Base-by-base conservation (phyloP, 768 basidiomycete genomes). In the Russula abietina region DNA sequence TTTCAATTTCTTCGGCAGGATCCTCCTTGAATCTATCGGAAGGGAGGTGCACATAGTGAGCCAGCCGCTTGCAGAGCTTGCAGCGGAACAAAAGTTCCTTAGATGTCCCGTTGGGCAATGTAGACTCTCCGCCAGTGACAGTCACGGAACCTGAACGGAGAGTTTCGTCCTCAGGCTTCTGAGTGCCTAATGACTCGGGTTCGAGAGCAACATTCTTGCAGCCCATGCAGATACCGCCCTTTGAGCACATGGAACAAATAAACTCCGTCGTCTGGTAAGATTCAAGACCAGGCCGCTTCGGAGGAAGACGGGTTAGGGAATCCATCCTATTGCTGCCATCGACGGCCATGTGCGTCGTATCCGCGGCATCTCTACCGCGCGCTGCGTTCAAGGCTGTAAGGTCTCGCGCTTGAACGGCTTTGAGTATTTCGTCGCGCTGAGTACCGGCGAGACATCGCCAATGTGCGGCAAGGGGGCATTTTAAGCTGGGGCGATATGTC, bases 201-300 rank as follows among this genome's bases (percentile, higher is more conserved):
- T 80, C 71, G 41, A 86, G 68, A 9, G 78, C 85, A 33, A 78
- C 74, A 67, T 85, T 80, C 73, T 79, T 79, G 72, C 91, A 93
- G 19, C 80, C 80, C 80, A 92, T 86, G 71, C 91, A 93, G n/a
- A 83, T 73, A 16, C 88, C 88, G 9, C 88, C 89, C 69, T 86
- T 88, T 71, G 78, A 80, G 71, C 91, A 93, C 9, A 81, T 73
- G 39, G 85, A 82, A 69, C 91, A 93, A 32, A 91, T 76, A 67
- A 91, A 93, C 67, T 91, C 88, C 0, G 89, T 91, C 9, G 81
- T 88, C 72, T 90, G 79, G 62, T 81, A 12, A 59, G 55, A 33
- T 57, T 59, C 30, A 62, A 70, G 58, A 59, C 65, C 39, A 50
- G 49, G 45, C 19, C 59, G 58, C 45, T 48, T 65, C 11, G 67